Conservation (phyloP, 2,329 filamentous ascomycete genomes). For the Fusarium zealandicum region DNA sequence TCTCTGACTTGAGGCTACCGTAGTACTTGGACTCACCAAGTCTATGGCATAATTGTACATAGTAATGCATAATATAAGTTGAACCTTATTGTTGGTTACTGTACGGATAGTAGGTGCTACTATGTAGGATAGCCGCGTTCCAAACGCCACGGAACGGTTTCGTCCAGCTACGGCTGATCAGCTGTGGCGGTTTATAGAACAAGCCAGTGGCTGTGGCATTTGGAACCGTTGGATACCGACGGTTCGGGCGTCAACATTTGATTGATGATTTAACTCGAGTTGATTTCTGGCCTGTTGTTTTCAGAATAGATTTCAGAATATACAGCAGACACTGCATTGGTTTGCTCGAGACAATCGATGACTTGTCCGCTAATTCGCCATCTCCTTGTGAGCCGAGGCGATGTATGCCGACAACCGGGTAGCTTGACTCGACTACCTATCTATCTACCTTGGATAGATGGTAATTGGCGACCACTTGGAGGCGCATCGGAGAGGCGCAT, state of each 20-base stretch:
- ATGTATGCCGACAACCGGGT: no score
- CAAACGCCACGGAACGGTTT: slow-evolving; percentile 3
- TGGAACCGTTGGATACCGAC: slow-evolving; percentile 13
- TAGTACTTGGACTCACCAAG: neutral
- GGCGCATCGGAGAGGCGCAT: slow-evolving; percentile 18
- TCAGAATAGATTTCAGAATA: no score
- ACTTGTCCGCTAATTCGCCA: no score
- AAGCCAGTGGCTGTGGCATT: slow-evolving; percentile 2
- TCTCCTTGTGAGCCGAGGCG: no score
- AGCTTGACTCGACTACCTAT: no score
- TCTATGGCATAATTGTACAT: no score
- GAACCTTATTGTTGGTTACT: no score
- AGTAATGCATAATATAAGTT: no score
- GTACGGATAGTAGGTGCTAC: slow-evolving; percentile 1
- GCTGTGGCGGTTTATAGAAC: slow-evolving; percentile 19
- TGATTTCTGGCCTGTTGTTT: no score
- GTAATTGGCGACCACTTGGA: slow-evolving; percentile 12
- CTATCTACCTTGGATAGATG: no score
- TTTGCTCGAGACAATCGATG: no score
- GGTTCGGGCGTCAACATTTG: slow-evolving; percentile 26
- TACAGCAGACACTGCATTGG: no score
- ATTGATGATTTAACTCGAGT: slow-evolving; percentile 4
- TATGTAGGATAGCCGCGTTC: slow-evolving; percentile 3
- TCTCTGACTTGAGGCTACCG: neutral
- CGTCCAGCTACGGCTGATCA: slow-evolving; percentile 21